Percentiles rank a stretch among this genome's conserved stretches.
phyloP scores from a whole-genome alignment of 345 rosid species.

The Gossypium australe region DNA sequence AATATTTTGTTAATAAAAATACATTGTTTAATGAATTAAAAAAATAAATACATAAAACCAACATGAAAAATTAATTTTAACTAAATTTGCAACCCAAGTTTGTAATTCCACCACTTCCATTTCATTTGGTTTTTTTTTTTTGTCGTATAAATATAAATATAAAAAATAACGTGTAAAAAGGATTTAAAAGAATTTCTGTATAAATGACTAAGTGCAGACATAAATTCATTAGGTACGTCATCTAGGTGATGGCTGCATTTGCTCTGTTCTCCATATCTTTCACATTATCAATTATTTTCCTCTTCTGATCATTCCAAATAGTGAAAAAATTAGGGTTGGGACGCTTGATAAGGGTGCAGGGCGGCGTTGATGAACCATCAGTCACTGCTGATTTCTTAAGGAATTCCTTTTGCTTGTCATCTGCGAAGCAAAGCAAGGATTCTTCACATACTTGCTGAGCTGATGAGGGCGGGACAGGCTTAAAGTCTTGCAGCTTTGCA shows the following conservation, averaged over 20 bases:
- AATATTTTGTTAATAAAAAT: no score
- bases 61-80: no score
- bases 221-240: not conserved
- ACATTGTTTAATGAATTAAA: no score
- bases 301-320: slow-evolving; percentile 37
- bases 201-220: not conserved
- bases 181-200: not conserved
- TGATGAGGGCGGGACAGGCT: slow-evolving; percentile 62
- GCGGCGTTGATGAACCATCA: slow-evolving; percentile 33
- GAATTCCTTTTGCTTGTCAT: slow-evolving; percentile 42
- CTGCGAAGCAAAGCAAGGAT: slow-evolving; percentile 77
- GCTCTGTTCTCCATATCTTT: slow-evolving; percentile 33
- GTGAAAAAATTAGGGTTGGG: slow-evolving; percentile 25
- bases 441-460: slow-evolving; percentile 63
- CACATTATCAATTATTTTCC: slow-evolving; percentile 38
- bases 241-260: not conserved
- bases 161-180: no score
- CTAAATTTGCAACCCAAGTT: no score
- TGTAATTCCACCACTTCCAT: no score
- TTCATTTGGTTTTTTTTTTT: no score
- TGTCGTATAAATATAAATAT: no score
- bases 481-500: slow-evolving; percentile 69
- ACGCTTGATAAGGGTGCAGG: slow-evolving; percentile 42
- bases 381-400: slow-evolving; percentile 42
- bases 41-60: no score